A percentile compares a stretch with the other conserved stretches of the same genome.
phyloP scores from a whole-genome alignment of 306 rosid species.

The Fagus sylvatica region DNA sequence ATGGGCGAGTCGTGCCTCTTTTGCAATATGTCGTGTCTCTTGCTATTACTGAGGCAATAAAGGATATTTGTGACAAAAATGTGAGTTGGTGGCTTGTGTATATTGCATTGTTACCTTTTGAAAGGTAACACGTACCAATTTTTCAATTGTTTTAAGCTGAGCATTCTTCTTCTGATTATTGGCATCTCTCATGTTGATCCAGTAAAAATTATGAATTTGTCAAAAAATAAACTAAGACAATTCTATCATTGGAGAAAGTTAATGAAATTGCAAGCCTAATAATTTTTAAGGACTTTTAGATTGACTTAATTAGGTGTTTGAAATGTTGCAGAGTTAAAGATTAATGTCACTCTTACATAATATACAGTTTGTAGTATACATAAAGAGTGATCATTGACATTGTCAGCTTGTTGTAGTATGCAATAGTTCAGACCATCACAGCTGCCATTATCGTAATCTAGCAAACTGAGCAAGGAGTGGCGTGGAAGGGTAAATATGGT shows the following conservation, averaged over 20 bases:
- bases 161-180: background rate
- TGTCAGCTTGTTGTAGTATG: background rate
- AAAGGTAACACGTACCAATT: background rate
- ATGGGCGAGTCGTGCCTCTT: constrained; percentile 77
- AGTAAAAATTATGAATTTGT: background rate
- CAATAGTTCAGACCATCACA: background rate
- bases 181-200: background rate
- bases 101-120: background rate
- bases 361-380: background rate
- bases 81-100: constrained; percentile 45
- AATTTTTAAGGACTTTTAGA: background rate
- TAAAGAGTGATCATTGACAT: background rate
- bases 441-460: background rate
- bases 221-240: background rate
- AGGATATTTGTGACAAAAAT: constrained; percentile 71
- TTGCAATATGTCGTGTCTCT: constrained; percentile 86
- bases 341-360: background rate
- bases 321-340: background rate
- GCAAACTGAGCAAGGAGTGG: background rate
- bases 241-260: background rate
- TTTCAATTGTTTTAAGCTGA: background rate
- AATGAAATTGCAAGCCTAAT: background rate
- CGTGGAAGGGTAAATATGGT: constrained; percentile 4
- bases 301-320: background rate
- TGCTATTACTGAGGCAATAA: constrained; percentile 79